Base-by-base conservation (phyloP, 1,284 basidiomycete genomes). In the Coriolopsis trogii region DNA sequence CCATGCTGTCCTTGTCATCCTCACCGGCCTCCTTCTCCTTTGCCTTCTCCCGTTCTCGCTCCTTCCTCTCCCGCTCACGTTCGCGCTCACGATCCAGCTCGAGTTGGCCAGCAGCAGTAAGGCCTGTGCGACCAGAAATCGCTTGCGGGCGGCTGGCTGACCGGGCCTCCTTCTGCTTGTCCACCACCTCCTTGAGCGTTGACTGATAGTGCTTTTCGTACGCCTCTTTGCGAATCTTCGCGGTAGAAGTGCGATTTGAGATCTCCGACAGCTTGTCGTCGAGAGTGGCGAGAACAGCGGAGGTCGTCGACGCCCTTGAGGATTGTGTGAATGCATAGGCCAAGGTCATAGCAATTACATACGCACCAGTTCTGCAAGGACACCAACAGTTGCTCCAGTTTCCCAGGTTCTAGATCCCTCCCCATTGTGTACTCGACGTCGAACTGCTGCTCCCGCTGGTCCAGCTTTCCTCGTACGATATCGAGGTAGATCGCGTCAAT, bases 401-500 rank as follows among this genome's bases (percentile, higher is more conserved):
- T 83, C 1, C 82, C 83, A 0, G 84, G 82, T 50, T 84, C 79
- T 15, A 98, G 73, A 70, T 98, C 95, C 40, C 96, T 75, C 0
- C 95, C 95, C 73, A 94, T 86, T 0, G 90, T 92, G 64, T 91
- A 93, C 67, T 96, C 91, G 25, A 98, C 85, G 67, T 96, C 89
- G 53, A 98, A 79, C 56, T 92, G 84, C 53, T 85, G 81, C 59
- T 89, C 81, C 64, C 91, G 91, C 72, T 98, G 95, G 69, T 98
- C 92, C 42, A 99, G 85, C 63, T 92, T 94, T 10, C 93, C 95
- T 38, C 84, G 82, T 33, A 98, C 78, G 41, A 98, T 76, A 62
- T 91, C 89, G 31, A 91, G 84, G 69, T 98, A 98, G 67, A 98
- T 93, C 8, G 89, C 87, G 63, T 98, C 95, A 68, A 99, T 98